Evolutionary conservation across 179 eudicot genomes (phyloP).

Genomic region (Heliamphora ciliata): DNA sequence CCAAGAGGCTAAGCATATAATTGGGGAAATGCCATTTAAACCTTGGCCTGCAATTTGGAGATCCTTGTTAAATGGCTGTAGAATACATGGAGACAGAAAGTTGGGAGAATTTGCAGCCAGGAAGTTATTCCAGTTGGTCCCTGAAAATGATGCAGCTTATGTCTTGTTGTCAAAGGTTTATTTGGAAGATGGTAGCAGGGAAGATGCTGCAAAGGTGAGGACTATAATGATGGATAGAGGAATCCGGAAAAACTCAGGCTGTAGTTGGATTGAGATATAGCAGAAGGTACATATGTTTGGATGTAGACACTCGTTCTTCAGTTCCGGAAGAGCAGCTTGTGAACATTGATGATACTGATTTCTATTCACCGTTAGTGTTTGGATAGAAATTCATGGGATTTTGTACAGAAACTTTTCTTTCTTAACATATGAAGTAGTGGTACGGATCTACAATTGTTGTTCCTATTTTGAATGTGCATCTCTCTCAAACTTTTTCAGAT

Average conservation of each 20-base stretch:
- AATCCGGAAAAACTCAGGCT: conserved; percentile 15
- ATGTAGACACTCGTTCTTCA: neutral
- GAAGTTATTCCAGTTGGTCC: conserved; percentile 18
- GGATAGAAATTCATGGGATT: no score
- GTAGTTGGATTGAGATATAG: conserved; percentile 23
- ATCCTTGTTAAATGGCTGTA: conserved; percentile 29
- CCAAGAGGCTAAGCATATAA: conserved; percentile 19
- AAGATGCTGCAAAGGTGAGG: conserved; percentile 23
- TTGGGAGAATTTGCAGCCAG: conserved; percentile 21
- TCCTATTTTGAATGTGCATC: no score
- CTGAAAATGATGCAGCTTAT: conserved; percentile 18
- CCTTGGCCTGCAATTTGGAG: conserved; percentile 34
- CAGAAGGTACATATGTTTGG: neutral
- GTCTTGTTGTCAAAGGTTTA: conserved; percentile 21
- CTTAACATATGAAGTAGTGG: no score
- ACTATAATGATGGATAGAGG: conserved; percentile 14
- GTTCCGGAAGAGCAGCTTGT: neutral
- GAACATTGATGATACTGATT: no score
- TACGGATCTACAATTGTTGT: no score
- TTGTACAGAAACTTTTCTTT: no score
- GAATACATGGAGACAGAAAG: conserved; percentile 23
- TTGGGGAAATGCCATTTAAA: conserved; percentile 25
- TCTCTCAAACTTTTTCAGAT: no score
- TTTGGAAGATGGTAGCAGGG: conserved; percentile 23
- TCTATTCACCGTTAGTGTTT: no score